Evolutionary conservation across 2,329 filamentous ascomycete species (phyloP).

Genomic region (Nothophoma quercina): DNA sequence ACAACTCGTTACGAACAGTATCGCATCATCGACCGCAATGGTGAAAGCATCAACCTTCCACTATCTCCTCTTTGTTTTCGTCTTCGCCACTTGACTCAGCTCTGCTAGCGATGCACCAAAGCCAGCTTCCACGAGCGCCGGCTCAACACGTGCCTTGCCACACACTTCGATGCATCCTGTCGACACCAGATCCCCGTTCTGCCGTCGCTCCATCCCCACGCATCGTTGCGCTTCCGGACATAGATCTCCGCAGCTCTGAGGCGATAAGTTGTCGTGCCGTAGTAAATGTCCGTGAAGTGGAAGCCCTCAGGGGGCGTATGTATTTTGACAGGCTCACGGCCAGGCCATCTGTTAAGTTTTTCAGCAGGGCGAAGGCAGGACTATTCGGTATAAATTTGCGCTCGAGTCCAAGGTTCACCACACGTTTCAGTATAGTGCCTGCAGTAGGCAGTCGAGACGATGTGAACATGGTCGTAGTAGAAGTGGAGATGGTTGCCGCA

Average conservation of each 20-base stretch:
- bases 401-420: slow-evolving; percentile 8
- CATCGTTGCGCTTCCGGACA: neutral
- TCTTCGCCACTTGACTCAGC: too few species aligned
- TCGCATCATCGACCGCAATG: too few species aligned
- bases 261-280: neutral
- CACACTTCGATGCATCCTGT: neutral
- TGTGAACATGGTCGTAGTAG: too few species aligned
- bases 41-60: too few species aligned
- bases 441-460: too few species aligned
- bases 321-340: neutral
- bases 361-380: neutral
- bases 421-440: too few species aligned
- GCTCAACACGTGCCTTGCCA: too few species aligned
- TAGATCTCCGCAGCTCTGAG: neutral
- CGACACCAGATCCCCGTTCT: neutral
- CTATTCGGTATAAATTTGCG: slow-evolving; percentile 1
- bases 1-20: too few species aligned
- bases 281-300: neutral
- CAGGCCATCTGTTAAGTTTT: neutral
- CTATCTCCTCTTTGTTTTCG: too few species aligned
- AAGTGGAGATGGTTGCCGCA: too few species aligned
- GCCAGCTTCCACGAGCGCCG: too few species aligned
- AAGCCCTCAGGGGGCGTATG: neutral
- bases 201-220: neutral
- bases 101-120: too few species aligned